Conservation (phyloP, 352 stramenopile genomes). For the Globisporangium nagaii region DNA sequence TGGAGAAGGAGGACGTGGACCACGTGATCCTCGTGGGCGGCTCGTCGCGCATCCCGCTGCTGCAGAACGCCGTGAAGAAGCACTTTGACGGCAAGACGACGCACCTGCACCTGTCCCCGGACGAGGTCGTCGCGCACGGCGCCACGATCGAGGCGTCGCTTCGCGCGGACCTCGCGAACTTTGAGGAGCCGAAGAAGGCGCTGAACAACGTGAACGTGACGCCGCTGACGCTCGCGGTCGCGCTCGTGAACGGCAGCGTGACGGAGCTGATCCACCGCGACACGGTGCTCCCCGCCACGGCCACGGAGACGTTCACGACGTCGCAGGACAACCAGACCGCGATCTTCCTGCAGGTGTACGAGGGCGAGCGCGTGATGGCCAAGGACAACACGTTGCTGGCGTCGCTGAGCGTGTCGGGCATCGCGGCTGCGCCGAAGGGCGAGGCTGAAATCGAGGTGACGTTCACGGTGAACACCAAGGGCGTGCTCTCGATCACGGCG, state of each 20-base stretch:
- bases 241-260: constrained; percentile 89
- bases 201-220: constrained; percentile 89
- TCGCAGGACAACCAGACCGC: constrained; percentile 88
- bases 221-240: constrained; percentile 90
- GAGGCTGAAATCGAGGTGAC: constrained; percentile 91
- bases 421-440: constrained; percentile 86
- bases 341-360: constrained; percentile 92
- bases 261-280: constrained; percentile 89
- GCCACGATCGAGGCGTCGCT: constrained; percentile 81
- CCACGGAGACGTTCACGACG: constrained; percentile 86
- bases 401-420: constrained; percentile 87
- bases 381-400: constrained; percentile 94
- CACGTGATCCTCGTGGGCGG: constrained; percentile 96
- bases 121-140: constrained; percentile 89
- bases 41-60: constrained; percentile 97
- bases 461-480: constrained; percentile 90
- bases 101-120: constrained; percentile 80
- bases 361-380: constrained; percentile 96
- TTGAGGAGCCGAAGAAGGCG: constrained; percentile 50
- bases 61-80: constrained; percentile 76
- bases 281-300: constrained; percentile 84
- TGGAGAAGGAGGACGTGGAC: constrained; percentile 88
- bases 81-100: constrained; percentile 84
- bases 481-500: constrained; percentile 94
- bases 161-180: constrained; percentile 62